phyloP scores from a whole-genome alignment of 2,329 filamentous ascomycete genomes.

The Kalaharituber pfeilii region DNA sequence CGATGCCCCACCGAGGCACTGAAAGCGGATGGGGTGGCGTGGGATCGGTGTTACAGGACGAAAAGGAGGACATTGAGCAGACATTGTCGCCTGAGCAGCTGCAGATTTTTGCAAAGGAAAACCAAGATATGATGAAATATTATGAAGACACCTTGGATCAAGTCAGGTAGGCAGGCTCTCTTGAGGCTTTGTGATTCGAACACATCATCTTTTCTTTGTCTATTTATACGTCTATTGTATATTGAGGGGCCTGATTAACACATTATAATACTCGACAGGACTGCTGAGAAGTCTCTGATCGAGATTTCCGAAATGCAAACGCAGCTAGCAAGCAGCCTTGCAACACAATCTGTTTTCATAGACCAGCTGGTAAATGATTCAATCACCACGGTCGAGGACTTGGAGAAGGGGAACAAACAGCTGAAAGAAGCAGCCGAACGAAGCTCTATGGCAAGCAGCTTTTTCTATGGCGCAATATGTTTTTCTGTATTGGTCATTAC shows the following conservation, averaged over 20 bases:
- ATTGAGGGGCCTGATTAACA: no score
- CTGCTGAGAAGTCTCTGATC: constrained; percentile 72
- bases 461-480: constrained; percentile 63
- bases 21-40: constrained; percentile 15
- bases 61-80: constrained; percentile 26
- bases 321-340: constrained; percentile 68
- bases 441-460: constrained; percentile 54
- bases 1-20: background rate
- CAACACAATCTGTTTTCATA: constrained; percentile 73
- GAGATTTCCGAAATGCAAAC: constrained; percentile 90
- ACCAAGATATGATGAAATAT: constrained; percentile 79
- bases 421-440: constrained; percentile 64
- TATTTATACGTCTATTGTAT: constrained; percentile 6
- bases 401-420: constrained; percentile 78
- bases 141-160: constrained; percentile 90
- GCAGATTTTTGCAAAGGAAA: constrained; percentile 85
- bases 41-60: constrained; percentile 20
- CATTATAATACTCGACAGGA: no score
- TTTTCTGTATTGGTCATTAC: constrained; percentile 56
- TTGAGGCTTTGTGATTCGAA: background rate
- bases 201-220: background rate
- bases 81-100: constrained; percentile 67
- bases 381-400: constrained; percentile 63
- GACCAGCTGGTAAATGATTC: constrained; percentile 77
- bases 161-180: constrained; percentile 46